A percentile compares a stretch with the other conserved stretches of the same genome.
Conservation (phyloP, 2,329 filamentous ascomycete genomes). For the Aspergillus floridensis region DNA sequence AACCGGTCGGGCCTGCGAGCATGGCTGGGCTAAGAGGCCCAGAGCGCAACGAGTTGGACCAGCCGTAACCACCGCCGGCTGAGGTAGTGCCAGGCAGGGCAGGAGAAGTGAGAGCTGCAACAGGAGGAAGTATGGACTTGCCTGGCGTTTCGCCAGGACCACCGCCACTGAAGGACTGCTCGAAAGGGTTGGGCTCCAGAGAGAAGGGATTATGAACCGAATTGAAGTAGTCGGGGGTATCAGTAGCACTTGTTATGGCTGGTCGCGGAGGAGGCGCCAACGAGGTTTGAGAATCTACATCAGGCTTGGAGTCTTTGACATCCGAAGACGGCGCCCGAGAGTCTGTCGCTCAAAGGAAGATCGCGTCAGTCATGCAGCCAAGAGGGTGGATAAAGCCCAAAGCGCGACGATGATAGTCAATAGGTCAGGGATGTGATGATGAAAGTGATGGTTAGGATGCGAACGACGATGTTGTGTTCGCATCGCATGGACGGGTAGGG, state of each 20-base stretch:
- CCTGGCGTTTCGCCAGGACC: constrained; percentile 70
- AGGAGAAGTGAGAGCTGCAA: constrained; percentile 87
- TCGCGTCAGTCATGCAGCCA: constrained; percentile 23
- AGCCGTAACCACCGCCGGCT: constrained; percentile 68
- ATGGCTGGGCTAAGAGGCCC: constrained; percentile 96
- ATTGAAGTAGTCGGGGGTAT: constrained; percentile 69
- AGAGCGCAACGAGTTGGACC: constrained; percentile 83
- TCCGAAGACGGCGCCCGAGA: constrained; percentile 33
- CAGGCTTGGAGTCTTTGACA: constrained; percentile 35
- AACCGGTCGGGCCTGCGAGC: constrained; percentile 73
- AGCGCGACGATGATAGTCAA: constrained; percentile 6
- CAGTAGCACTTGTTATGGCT: constrained; percentile 49
- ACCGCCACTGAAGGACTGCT: constrained; percentile 74
- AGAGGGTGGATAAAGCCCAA: not conserved
- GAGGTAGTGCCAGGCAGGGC: constrained; percentile 74
- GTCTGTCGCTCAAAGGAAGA: constrained; percentile 21
- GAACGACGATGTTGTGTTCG: constrained; percentile 8
- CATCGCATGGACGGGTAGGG: not conserved
- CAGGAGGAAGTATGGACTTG: constrained; percentile 77
- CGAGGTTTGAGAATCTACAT: constrained; percentile 62
- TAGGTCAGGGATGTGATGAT: not conserved
- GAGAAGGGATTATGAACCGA: constrained; percentile 54
- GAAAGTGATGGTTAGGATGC: constrained; percentile 2
- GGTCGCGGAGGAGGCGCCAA: constrained; percentile 69
- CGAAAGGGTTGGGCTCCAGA: constrained; percentile 90